A percentile compares a stretch with the other conserved stretches of the same genome.
Conservation (phyloP, 768 basidiomycete species). For the Suillus spraguei region DNA sequence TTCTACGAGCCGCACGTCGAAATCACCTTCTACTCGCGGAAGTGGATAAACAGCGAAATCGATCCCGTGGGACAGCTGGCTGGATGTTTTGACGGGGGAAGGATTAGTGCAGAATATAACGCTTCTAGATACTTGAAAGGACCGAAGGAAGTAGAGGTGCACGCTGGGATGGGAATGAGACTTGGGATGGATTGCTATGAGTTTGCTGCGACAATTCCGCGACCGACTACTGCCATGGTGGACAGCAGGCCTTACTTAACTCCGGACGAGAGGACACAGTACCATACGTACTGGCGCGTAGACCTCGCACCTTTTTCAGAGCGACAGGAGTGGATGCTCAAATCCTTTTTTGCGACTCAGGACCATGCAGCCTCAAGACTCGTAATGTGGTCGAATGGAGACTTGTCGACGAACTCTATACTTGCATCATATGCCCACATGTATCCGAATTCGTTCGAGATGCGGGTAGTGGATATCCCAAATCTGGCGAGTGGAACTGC, state of each 20-base stretch:
- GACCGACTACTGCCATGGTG: constrained; percentile 14
- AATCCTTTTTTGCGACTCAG: constrained; percentile 94
- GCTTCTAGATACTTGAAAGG: constrained; percentile 64
- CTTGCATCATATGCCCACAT: constrained; percentile 58
- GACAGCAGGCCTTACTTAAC: constrained; percentile 15
- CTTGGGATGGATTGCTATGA: constrained; percentile 91
- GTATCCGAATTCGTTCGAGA: constrained; percentile 72
- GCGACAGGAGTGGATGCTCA: constrained; percentile 89
- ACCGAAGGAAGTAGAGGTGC: constrained; percentile 66
- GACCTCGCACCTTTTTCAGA: constrained; percentile 82
- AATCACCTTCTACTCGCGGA: constrained; percentile 72
- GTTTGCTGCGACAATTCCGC: constrained; percentile 81
- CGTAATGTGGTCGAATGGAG: constrained; percentile 92
- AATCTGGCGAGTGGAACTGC: constrained; percentile 74
- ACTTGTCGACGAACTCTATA: constrained; percentile 57
- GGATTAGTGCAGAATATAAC: constrained; percentile 69
- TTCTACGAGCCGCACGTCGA: constrained; percentile 87
- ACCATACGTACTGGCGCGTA: constrained; percentile 93
- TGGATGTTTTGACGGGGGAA: constrained; percentile 71
- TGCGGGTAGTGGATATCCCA: constrained; percentile 69
- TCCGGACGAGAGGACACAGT: constrained; percentile 56
- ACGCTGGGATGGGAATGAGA: constrained; percentile 78
- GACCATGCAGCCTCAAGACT: constrained; percentile 62
- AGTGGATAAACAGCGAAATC: constrained; percentile 78
- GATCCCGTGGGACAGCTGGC: constrained; percentile 60